phyloP scores from a whole-genome alignment of 352 stramenopile genomes.

The Phytophthora syringae region DNA sequence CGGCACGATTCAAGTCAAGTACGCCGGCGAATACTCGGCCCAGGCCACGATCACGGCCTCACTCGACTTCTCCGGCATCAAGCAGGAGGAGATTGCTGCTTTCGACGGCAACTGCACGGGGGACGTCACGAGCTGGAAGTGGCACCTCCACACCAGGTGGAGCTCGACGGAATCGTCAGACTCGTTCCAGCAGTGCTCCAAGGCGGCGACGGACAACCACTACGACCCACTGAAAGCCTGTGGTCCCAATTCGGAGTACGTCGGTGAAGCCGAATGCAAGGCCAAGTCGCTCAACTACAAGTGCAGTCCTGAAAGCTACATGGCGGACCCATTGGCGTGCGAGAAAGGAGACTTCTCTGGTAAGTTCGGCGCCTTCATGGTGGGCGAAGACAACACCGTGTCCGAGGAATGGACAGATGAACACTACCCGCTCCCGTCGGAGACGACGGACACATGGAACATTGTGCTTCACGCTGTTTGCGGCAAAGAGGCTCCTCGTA shows the following conservation, averaged over 20 bases:
- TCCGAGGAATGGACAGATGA: conserved; percentile 46
- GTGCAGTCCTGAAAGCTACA: conserved; percentile 55
- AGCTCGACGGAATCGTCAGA: conserved; percentile 36
- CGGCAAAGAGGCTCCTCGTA: conserved; percentile 44
- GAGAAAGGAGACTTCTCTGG: conserved; percentile 67
- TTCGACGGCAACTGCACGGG: conserved; percentile 49
- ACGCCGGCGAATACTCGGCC: conserved; percentile 34
- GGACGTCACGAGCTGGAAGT: conserved; percentile 55
- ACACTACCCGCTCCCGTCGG: conserved; percentile 46
- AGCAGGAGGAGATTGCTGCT: conserved; percentile 27
- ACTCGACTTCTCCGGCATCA: conserved; percentile 50
- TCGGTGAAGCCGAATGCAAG: conserved; percentile 33
- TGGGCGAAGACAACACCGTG: conserved; percentile 30
- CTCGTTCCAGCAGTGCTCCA: conserved; percentile 51
- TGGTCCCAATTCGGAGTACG: conserved; percentile 54
- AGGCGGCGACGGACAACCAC: conserved; percentile 54
- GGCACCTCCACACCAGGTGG: conserved; percentile 68
- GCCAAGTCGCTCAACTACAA: conserved; percentile 41
- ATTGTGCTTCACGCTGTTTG: conserved; percentile 74
- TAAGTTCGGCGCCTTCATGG: conserved; percentile 57
- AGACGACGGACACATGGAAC: conserved; percentile 61
- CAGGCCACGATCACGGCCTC: conserved; percentile 40
- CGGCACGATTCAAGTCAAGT: conserved; percentile 48
- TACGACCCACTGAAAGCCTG: conserved; percentile 60
- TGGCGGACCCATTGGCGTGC: conserved; percentile 39